Evolutionary conservation across 2,329 filamentous ascomycete species (phyloP).

Genomic region (Ceratocystis destructans): DNA sequence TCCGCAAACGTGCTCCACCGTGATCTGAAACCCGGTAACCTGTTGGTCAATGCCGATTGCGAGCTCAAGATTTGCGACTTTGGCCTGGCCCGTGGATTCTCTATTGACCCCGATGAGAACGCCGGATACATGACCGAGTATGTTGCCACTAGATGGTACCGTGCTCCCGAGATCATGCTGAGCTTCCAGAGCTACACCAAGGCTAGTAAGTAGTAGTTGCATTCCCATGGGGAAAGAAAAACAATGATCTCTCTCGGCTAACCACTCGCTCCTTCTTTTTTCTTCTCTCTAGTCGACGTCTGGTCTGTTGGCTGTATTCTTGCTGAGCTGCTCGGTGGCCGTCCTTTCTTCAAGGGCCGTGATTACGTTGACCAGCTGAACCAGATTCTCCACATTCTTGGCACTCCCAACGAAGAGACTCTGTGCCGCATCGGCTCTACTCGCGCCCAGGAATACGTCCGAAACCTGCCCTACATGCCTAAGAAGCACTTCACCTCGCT

Average conservation of each 20-base stretch:
- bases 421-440: conserved; percentile 86
- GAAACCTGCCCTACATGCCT: conserved; percentile 87
- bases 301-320: conserved; percentile 99
- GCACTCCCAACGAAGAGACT: conserved; percentile 91
- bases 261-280: background rate
- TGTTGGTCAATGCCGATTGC: conserved; percentile 96
- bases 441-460: conserved; percentile 93
- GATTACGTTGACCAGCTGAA: conserved; percentile 99
- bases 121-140: conserved; percentile 99
- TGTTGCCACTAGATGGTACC: conserved; percentile 91
- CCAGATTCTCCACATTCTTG: conserved; percentile 95
- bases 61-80: conserved; percentile 99
- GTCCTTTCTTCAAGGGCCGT: conserved; percentile 97
- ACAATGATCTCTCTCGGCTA: background rate
- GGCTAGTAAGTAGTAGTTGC: conserved; percentile 75
- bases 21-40: conserved; percentile 91
- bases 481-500: conserved; percentile 81
- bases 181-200: conserved; percentile 99
- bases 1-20: conserved; percentile 95
- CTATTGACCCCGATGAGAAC: conserved; percentile 92
- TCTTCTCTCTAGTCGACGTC: conserved; percentile 60
- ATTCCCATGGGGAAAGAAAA: background rate
- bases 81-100: conserved; percentile 89
- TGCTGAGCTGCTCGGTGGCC: conserved; percentile 85
- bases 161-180: conserved; percentile 95